Evolutionary conservation across 2,329 filamentous ascomycete species (phyloP), one percentile per base, ranked within the genome.

Genomic region (Geosmithia morbida): DNA sequence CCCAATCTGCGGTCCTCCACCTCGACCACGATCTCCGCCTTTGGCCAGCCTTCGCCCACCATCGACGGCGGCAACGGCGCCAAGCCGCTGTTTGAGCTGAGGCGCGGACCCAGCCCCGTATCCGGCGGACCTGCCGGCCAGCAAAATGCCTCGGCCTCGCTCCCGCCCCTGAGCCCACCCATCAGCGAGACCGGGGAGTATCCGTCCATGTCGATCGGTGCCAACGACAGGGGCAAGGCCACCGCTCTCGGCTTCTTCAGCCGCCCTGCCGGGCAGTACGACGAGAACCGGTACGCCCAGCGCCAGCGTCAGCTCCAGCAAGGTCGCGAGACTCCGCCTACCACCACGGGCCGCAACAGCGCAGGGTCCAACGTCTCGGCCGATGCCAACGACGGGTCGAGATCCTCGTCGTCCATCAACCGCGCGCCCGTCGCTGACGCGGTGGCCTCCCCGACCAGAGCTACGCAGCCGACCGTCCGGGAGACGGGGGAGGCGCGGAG

Each of bases 241-340:
- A 94, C 87, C 0, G 84, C 86, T 1, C 65, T 71, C 56, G 70
- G 70, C 18, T 65, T 74, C 20, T 73, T 75, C 50, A 83, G 83
- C 53, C 87, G 87, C 58, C 85, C 88, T 1, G 66, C 69, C 2
- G 77, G 83, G 46, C 76, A 80, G 7, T 95, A 92, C 54, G 87
- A 94, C 56, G 89, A 96, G 57, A 79, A 83, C 18, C 85, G 87
- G 57, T 96, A 87, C 56, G 77, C 85, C 5, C 83, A 94, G 58
- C 79, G 87, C 43, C 85, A 94, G 57, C 68, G 85, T 44, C 85
- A 88, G 59, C 77, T 95, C 60, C 85, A 90, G 52, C 77, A 85
- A 56, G 85, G 81, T 26, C 76, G 83, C 22, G 82, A 83, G 48
- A 78, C 77, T 0, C 77, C 82, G 0, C 33, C 33, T 3, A 11